phyloP scores from a whole-genome alignment of 768 basidiomycete species.

The Suillus subalutaceus region DNA sequence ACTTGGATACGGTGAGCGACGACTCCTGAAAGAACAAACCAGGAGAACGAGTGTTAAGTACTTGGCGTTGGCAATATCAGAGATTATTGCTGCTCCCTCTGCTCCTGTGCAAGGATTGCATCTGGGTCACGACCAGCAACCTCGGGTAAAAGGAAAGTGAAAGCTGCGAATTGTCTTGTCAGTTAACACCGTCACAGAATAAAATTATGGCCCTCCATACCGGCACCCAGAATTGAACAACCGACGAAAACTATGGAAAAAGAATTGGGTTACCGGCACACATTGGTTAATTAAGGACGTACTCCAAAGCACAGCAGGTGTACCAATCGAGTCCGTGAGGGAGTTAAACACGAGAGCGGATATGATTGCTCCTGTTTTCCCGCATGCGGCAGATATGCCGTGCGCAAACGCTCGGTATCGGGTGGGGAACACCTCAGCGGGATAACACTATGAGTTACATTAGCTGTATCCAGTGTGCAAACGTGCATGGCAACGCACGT shows the following conservation, averaged over 20 bases:
- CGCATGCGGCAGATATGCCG: conserved; percentile 72
- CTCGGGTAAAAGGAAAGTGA: conserved; percentile 54
- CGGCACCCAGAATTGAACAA: conserved; percentile 61
- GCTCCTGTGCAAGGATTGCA: conserved; percentile 44
- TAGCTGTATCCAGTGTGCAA: not conserved
- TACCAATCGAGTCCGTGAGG: conserved; percentile 62
- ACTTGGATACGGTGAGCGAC: not conserved
- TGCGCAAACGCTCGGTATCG: conserved; percentile 74
- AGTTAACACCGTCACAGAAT: not conserved
- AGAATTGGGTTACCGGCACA: conserved; percentile 4
- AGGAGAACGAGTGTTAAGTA: not conserved
- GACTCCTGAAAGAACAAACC: not conserved
- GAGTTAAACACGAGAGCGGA: conserved; percentile 74
- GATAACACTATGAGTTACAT: conserved; percentile 52
- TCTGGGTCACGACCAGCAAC: conserved; percentile 55
- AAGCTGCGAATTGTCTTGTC: conserved; percentile 20
- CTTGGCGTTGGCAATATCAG: not conserved
- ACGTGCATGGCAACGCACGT: conserved; percentile 36
- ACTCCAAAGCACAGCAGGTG: conserved; percentile 74
- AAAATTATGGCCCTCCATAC: conserved; percentile 21
- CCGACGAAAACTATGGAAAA: conserved; percentile 60
- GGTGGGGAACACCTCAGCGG: conserved; percentile 82
- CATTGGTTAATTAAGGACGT: conserved; percentile 29
- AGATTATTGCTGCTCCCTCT: conserved; percentile 18
- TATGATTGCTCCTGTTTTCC: conserved; percentile 79